Conservation (phyloP, 2,329 filamentous ascomycete genomes). For the Thielaviopsis musarum region DNA sequence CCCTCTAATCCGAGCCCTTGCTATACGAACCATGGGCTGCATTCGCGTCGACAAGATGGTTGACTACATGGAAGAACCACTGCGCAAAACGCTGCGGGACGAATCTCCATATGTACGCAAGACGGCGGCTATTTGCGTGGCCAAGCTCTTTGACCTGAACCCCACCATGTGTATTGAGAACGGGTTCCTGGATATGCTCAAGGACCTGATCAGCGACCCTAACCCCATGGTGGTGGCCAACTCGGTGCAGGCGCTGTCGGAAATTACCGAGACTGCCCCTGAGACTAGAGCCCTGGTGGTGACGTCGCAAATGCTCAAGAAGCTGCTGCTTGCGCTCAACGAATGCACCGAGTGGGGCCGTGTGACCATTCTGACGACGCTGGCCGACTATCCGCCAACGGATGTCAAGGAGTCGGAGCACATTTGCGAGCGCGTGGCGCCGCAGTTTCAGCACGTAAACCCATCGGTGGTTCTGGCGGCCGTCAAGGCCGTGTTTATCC, state of each 20-base stretch:
- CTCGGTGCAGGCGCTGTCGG: constrained; percentile 80
- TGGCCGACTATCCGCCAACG: constrained; percentile 73
- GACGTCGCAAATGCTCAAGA: constrained; percentile 71
- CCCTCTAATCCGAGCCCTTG: constrained; percentile 81
- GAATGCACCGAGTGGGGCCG: constrained; percentile 98
- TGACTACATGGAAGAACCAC: constrained; percentile 97
- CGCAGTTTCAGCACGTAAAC: constrained; percentile 97
- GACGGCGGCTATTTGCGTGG: constrained; percentile 93
- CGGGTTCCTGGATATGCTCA: constrained; percentile 80
- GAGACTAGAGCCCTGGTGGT: constrained; percentile 79
- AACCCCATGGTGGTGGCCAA: constrained; percentile 99
- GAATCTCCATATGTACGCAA: constrained; percentile 98
- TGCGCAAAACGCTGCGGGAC: constrained; percentile 89
- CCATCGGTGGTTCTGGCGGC: constrained; percentile 93
- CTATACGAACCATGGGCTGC: constrained; percentile 96
- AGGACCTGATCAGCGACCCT: constrained; percentile 91
- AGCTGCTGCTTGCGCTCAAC: constrained; percentile 88
- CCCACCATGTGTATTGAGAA: constrained; percentile 88
- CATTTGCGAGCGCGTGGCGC: constrained; percentile 88
- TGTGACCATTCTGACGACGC: constrained; percentile 77
- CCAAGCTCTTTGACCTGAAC: constrained; percentile 93
- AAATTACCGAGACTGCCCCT: constrained; percentile 79
- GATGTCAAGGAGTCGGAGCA: constrained; percentile 95
- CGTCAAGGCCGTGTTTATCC: constrained; percentile 92
- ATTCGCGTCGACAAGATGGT: constrained; percentile 99